These are phyloP conservation scores for Lojkania enalia DNA, from an alignment of 2,329 filamentous ascomycete species.

Conservation along the genomic window DNA sequence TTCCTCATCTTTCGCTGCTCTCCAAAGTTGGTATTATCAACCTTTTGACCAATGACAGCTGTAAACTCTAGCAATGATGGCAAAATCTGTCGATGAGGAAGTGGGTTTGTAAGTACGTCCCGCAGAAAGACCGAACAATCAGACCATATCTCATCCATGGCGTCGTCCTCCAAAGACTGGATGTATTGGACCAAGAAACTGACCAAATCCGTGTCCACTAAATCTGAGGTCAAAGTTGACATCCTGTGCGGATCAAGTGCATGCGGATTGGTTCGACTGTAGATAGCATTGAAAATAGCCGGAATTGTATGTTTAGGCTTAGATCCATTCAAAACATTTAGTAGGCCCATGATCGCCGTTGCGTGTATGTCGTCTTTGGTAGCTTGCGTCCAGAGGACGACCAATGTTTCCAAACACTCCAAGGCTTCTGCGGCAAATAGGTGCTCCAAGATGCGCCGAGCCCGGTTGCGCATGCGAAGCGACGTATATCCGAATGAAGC, in stretches of 20 bases:
- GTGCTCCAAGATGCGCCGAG: slow-evolving; percentile 85
- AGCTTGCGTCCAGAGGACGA: slow-evolving; percentile 75
- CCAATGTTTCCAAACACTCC: slow-evolving; percentile 89
- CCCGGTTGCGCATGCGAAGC: slow-evolving; percentile 85
- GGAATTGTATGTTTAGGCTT: slow-evolving; percentile 90
- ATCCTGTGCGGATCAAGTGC: slow-evolving; percentile 78
- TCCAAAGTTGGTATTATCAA: slow-evolving; percentile 96
- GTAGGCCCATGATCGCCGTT: slow-evolving; percentile 75
- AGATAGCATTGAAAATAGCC: slow-evolving; percentile 93
- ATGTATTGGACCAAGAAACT: slow-evolving; percentile 91
- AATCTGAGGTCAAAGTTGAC: slow-evolving; percentile 83
- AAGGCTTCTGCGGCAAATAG: slow-evolving; percentile 89
- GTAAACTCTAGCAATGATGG: slow-evolving; percentile 86
- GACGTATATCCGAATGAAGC: slow-evolving; percentile 92
- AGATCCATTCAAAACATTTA: slow-evolving; percentile 89
- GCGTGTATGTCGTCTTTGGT: slow-evolving; percentile 56
- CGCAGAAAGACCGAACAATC: slow-evolving; percentile 90
- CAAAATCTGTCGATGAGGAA: slow-evolving; percentile 89
- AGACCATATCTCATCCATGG: slow-evolving; percentile 97
- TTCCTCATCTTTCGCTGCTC: slow-evolving; percentile 90
- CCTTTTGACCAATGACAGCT: slow-evolving; percentile 87
- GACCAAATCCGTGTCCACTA: slow-evolving; percentile 82
- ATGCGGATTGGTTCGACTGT: slow-evolving; percentile 84
- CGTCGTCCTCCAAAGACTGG: slow-evolving; percentile 88
- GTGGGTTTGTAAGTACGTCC: slow-evolving; percentile 88